Base-by-base conservation (phyloP, 140 eudicot genomes). In the Ambrosia hybrid region DNA sequence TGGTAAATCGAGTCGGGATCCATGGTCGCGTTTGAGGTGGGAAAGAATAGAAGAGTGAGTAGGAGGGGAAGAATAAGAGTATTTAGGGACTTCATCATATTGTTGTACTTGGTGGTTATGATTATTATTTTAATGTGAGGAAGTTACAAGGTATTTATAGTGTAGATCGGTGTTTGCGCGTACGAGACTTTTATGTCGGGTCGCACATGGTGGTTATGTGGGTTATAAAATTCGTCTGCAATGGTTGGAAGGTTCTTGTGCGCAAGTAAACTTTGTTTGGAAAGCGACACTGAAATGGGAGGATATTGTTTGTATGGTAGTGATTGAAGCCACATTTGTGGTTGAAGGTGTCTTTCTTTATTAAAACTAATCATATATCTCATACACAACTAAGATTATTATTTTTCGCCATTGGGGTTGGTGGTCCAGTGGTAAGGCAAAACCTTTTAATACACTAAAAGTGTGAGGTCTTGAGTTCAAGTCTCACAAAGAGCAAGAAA, bases 231-330 rank as follows among this genome's bases (percentile, higher is more conserved):
- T 73, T 61, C 72, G 72, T 77, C 76, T 76, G 81, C 0, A 52
- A 51, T 70, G 67, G 76, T 55, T 71, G 68, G 83, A 78, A 65
- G 73, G 4, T 78, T 78, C 74, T 73, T 65, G 70, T 72, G 17
- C 57, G 58, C 79, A 72, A 12, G 11, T 64, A 65, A 78, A 26
- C 70, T 74, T 37, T 65, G 34, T 72, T 45, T 0, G 17, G 69
- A 59, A 72, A 72, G 60, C 11, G 59, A 72, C 48, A 6, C 2
- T 43, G 10, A 6, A 41, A 2, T 41, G 53, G 1, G 55, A 12
- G 10, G 46, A 12, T 6, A 16, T 55, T 55, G 61, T 56, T 33
- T 12, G 76, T n/a, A 11, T 5, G 58, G 3, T 5, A 41, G 34
- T 30, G 34, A 30, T 30, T 30, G 34, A 30, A 30, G 34, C 34